phyloP scores from a whole-genome alignment of 345 rosid genomes.

The Salix dunnii region DNA sequence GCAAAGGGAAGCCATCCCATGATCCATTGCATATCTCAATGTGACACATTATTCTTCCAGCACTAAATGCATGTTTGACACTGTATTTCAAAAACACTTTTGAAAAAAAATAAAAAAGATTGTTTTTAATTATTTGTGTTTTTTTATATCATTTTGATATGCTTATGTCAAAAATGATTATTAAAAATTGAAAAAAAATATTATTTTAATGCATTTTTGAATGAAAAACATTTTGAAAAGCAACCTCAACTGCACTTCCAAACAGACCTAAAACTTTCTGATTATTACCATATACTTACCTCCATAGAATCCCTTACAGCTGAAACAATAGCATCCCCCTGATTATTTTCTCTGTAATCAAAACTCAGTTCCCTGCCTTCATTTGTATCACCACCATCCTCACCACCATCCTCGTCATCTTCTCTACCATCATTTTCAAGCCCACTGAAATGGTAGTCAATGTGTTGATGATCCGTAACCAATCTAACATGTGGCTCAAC shows the following conservation, averaged over 20 bases:
- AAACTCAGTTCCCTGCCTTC: conserved; percentile 76
- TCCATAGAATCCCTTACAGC: conserved; percentile 57
- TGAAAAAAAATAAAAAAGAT: too few species aligned
- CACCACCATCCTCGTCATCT: conserved; percentile 49
- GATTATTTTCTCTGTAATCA: conserved; percentile 59
- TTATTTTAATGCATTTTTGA: too few species aligned
- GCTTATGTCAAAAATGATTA: too few species aligned
- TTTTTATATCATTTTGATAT: too few species aligned
- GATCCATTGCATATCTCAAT: background rate
- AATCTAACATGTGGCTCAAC: conserved; percentile 63
- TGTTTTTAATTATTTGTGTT: too few species aligned
- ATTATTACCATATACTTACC: conserved; percentile 38
- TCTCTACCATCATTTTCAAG: conserved; percentile 65
- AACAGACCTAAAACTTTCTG: background rate
- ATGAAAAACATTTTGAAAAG: too few species aligned
- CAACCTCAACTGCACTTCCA: too few species aligned
- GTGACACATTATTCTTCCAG: background rate
- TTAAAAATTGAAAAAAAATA: too few species aligned
- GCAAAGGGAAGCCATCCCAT: background rate
- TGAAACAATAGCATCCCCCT: conserved; percentile 44
- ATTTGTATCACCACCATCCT: conserved; percentile 35
- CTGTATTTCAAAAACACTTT: too few species aligned
- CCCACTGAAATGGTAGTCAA: conserved; percentile 71
- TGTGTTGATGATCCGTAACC: conserved; percentile 70
- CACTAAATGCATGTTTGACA: too few species aligned